phyloP scores from a whole-genome alignment of 139 green algal species.

The Nannochloris sp. region DNA sequence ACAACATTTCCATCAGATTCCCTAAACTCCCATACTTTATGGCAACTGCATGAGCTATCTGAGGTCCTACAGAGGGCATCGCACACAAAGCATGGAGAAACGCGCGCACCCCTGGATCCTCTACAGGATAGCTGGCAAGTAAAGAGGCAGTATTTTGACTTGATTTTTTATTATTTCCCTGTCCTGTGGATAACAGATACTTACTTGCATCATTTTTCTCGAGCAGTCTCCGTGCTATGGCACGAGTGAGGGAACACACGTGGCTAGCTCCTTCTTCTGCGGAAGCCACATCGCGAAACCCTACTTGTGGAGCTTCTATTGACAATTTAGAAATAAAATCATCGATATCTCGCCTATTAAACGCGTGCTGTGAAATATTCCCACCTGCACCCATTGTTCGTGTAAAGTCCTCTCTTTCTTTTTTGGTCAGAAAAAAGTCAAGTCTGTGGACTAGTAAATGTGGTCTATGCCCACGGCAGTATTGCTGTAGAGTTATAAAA shows the following conservation, averaged over 20 bases:
- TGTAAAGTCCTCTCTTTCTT: background rate
- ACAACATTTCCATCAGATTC: conserved; percentile 14
- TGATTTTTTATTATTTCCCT: background rate
- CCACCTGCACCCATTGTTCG: background rate
- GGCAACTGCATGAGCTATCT: conserved; percentile 12
- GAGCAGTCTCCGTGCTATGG: conserved; percentile 12
- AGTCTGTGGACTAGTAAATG: conserved; percentile 15
- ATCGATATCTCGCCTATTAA: background rate
- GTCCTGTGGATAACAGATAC: background rate
- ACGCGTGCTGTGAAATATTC: background rate
- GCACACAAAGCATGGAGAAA: background rate
- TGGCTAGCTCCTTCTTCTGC: conserved; percentile 11
- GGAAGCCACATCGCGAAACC: background rate
- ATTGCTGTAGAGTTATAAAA: conserved; percentile 1
- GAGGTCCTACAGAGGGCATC: conserved; percentile 15
- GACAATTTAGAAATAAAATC: conserved; percentile 15
- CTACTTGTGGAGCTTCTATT: conserved; percentile 3
- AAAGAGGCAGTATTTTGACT: background rate
- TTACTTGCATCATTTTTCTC: conserved; percentile 5
- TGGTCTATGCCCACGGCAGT: background rate
- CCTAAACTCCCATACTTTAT: conserved; percentile 11
- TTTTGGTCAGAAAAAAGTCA: background rate
- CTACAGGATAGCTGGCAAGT: conserved; percentile 3
- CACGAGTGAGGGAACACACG: conserved; percentile 8
- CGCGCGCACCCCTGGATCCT: background rate